Percentiles rank a stretch among this genome's conserved stretches.
Conservation (phyloP, 169 alveolate genomes). For the Fabrea salina region DNA sequence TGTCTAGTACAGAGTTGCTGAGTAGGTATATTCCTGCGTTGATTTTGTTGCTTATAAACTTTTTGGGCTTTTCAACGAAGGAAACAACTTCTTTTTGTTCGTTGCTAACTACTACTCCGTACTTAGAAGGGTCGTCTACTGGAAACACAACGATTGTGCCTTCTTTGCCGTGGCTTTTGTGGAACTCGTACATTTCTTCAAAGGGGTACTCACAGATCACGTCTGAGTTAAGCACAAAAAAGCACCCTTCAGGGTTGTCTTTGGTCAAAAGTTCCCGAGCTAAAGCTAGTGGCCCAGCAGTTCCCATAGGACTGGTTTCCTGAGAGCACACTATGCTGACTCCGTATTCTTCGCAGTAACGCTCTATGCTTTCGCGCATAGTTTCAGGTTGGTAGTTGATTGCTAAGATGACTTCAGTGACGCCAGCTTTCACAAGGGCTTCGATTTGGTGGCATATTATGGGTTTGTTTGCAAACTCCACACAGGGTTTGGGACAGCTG, state of each 20-base stretch:
- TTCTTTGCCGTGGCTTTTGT: conserved; percentile 86
- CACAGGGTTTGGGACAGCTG: conserved; percentile 94
- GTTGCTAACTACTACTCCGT: conserved; percentile 95
- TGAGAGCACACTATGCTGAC: conserved; percentile 89
- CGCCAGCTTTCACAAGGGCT: conserved; percentile 82
- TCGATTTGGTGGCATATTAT: conserved; percentile 80
- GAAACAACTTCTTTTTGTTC: conserved; percentile 79
- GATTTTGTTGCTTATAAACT: conserved; percentile 22
- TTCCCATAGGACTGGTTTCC: conserved; percentile 97
- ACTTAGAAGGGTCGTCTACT: conserved; percentile 95
- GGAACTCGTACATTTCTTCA: conserved; percentile 90
- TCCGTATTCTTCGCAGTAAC: conserved; percentile 71
- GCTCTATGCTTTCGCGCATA: conserved; percentile 57
- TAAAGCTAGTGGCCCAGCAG: conserved; percentile 89
- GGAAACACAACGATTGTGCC: conserved; percentile 89
- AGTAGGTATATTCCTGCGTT: conserved; percentile 90
- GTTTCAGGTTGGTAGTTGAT: conserved; percentile 73
- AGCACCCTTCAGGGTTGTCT: conserved; percentile 82
- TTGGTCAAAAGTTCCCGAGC: conserved; percentile 83
- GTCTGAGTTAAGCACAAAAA: conserved; percentile 95
- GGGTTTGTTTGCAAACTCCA: conserved; percentile 95
- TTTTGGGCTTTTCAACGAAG: conserved; percentile 94
- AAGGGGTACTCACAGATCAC: conserved; percentile 95
- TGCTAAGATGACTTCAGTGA: conserved; percentile 77
- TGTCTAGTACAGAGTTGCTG: conserved; percentile 81